A percentile compares a stretch with the other conserved stretches of the same genome.
These are phyloP conservation scores for Psilocybe mexicana DNA, from an alignment of 1,284 basidiomycete species.

Conservation along the genomic window DNA sequence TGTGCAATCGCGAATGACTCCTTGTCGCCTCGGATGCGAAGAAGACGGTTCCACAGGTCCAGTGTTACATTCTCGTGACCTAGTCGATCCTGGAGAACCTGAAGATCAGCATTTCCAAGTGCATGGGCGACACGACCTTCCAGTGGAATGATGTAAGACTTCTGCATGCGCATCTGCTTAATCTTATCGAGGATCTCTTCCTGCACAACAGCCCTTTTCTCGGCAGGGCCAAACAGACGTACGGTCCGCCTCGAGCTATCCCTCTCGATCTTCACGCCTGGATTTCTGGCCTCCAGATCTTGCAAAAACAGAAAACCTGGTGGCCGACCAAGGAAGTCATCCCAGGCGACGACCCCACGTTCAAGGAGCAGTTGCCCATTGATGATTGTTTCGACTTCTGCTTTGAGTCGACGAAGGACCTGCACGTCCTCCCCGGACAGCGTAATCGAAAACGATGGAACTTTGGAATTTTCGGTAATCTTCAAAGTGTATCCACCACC, in stretches of 20 bases:
- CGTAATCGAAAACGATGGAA: conserved; percentile 36
- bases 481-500: conserved; percentile 22
- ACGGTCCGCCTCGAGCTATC: conserved; percentile 45
- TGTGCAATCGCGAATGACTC: conserved; percentile 20
- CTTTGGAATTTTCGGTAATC: neutral
- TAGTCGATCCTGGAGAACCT: conserved; percentile 30
- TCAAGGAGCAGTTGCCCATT: conserved; percentile 56
- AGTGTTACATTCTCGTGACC: conserved; percentile 42
- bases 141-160: conserved; percentile 45
- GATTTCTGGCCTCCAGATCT: conserved; percentile 37
- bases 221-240: conserved; percentile 51
- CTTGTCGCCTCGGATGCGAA: conserved; percentile 39
- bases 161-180: conserved; percentile 38
- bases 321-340: conserved; percentile 50
- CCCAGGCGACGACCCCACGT: conserved; percentile 58
- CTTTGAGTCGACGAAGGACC: conserved; percentile 53
- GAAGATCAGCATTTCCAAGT: conserved; percentile 44
- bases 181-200: conserved; percentile 48
- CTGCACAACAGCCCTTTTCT: conserved; percentile 39
- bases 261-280: conserved; percentile 43
- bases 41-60: conserved; percentile 31
- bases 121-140: conserved; percentile 43
- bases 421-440: conserved; percentile 47
- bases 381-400: conserved; percentile 57
- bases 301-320: conserved; percentile 47